phyloP scores from a whole-genome alignment of 208 protist genomes.

The Lotmaria passim region DNA sequence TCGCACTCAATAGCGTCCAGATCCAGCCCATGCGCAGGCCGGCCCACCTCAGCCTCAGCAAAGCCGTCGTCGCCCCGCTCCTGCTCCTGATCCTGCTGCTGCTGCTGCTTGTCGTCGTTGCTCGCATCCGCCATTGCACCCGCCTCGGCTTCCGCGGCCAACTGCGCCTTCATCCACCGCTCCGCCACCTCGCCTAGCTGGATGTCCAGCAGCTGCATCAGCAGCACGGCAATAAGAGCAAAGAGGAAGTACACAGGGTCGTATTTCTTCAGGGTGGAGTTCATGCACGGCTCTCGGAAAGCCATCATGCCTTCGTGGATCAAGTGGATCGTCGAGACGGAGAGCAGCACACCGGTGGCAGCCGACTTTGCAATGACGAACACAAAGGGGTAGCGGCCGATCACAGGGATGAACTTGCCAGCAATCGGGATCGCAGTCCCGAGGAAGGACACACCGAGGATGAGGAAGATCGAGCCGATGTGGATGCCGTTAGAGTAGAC shows the following conservation, averaged over 20 bases:
- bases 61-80: not conserved
- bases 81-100: too few species aligned
- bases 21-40: not conserved
- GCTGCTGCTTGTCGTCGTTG: slow-evolving; percentile 4
- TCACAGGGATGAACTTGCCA: slow-evolving; percentile 45
- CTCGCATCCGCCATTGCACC: not conserved
- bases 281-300: slow-evolving; percentile 53
- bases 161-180: slow-evolving; percentile 36
- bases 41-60: not conserved
- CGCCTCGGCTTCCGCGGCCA: not conserved
- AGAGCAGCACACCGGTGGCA: slow-evolving; percentile 65
- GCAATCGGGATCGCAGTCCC: slow-evolving; percentile 53
- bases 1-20: slow-evolving; percentile 1
- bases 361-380: slow-evolving; percentile 55
- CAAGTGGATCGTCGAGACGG: slow-evolving; percentile 61
- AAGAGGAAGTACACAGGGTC: slow-evolving; percentile 57
- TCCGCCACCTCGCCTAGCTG: slow-evolving; percentile 45
- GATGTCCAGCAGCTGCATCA: slow-evolving; percentile 66
- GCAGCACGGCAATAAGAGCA: slow-evolving; percentile 51
- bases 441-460: slow-evolving; percentile 49
- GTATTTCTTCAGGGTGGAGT: slow-evolving; percentile 37
- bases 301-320: slow-evolving; percentile 47
- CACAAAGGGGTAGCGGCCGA: slow-evolving; percentile 52
- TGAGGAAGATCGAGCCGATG: slow-evolving; percentile 48
- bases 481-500: slow-evolving; percentile 53